phyloP scores from a whole-genome alignment of 208 protist species.

The Wallacemonas sp. region DNA sequence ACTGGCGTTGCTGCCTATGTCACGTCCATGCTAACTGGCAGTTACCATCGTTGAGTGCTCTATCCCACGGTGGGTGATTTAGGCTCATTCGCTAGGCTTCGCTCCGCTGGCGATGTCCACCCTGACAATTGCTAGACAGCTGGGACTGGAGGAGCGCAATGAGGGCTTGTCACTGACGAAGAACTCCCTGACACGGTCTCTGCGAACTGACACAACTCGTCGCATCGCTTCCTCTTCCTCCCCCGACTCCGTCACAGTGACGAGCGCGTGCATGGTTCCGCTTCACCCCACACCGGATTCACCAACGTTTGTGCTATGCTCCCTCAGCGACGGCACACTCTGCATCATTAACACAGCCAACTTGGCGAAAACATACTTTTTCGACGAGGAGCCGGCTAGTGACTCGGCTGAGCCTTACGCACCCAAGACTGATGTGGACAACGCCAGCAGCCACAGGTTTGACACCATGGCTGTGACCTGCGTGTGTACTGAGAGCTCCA shows the following conservation, averaged over 20 bases:
- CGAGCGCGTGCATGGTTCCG: slow-evolving; percentile 50
- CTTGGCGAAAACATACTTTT: slow-evolving; percentile 65
- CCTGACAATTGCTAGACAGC: not conserved
- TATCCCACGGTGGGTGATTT: too few species aligned
- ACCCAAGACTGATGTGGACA: too few species aligned
- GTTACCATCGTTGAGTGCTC: too few species aligned
- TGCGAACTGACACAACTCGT: slow-evolving; percentile 37
- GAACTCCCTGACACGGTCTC: slow-evolving; percentile 43
- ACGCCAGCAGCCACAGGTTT: not conserved
- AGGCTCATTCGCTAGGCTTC: not conserved
- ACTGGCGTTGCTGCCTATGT: too few species aligned
- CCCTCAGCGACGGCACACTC: slow-evolving; percentile 54
- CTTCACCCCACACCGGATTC: slow-evolving; percentile 19
- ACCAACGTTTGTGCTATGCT: slow-evolving; percentile 51
- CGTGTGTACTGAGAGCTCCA: not conserved
- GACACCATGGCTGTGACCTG: not conserved
- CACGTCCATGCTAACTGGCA: too few species aligned
- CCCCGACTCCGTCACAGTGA: slow-evolving; percentile 36
- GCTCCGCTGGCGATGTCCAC: not conserved
- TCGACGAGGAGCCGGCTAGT: slow-evolving; percentile 21
- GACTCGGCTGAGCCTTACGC: not conserved
- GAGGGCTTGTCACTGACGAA: slow-evolving; percentile 48
- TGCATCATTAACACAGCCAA: slow-evolving; percentile 71
- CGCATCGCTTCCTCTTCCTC: slow-evolving; percentile 59
- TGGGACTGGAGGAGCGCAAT: slow-evolving; percentile 31